Percentiles rank a stretch among this genome's conserved stretches.
phyloP scores from a whole-genome alignment of 768 basidiomycete species.

The Boletus edulis region DNA sequence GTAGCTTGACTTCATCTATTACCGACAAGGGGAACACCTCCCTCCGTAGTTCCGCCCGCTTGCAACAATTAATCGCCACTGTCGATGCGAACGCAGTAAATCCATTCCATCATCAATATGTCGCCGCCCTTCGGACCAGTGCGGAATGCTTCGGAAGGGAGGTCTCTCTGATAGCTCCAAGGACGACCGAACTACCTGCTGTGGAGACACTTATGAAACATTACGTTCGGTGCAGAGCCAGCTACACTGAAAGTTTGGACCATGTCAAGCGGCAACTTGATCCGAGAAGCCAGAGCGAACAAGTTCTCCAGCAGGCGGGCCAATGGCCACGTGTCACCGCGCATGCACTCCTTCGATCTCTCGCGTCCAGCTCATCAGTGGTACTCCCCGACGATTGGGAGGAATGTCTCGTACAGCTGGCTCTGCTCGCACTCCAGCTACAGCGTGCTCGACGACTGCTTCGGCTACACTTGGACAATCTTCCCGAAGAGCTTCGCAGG shows the following conservation, averaged over 20 bases:
- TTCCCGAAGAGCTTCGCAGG: slow-evolving; percentile 29
- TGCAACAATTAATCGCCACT: slow-evolving; percentile 6
- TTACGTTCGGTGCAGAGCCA: slow-evolving; percentile 6
- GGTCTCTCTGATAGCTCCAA: neutral
- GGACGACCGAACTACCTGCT: neutral
- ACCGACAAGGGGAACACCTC: neutral
- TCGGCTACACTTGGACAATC: slow-evolving; percentile 16
- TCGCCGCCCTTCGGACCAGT: slow-evolving; percentile 8
- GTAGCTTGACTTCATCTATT: neutral
- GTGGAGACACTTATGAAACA: slow-evolving; percentile 2
- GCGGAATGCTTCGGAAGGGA: slow-evolving; percentile 9
- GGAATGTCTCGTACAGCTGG: slow-evolving; percentile 27
- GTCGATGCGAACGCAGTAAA: slow-evolving; percentile 6
- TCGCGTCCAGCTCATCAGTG: slow-evolving; percentile 26
- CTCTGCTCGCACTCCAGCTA: slow-evolving; percentile 28
- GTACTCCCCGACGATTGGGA: slow-evolving; percentile 29
- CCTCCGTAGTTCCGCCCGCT: neutral
- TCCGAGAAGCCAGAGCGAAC: slow-evolving; percentile 18
- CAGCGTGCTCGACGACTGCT: slow-evolving; percentile 39
- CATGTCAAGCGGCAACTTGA: slow-evolving; percentile 6
- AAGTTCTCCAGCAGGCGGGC: slow-evolving; percentile 17
- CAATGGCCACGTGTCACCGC: slow-evolving; percentile 40
- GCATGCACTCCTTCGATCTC: slow-evolving; percentile 27
- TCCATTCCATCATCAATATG: slow-evolving; percentile 8
- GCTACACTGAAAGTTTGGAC: neutral